Percentiles rank a stretch among this genome's conserved stretches.
Evolutionary conservation across 2,329 filamentous ascomycete species (phyloP).

Genomic region (Cladorrhinum sp.): DNA sequence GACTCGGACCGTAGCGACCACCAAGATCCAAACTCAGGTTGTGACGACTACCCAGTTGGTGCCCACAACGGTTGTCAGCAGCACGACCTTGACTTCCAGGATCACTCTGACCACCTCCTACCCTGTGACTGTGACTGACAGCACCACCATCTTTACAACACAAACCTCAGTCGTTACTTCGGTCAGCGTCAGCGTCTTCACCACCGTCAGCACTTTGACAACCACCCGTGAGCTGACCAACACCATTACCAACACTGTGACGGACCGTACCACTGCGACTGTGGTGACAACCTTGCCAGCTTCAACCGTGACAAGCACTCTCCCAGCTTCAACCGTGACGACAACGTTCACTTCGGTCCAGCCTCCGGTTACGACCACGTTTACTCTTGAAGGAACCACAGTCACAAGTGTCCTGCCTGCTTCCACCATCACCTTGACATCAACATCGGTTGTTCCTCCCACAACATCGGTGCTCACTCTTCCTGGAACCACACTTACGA

Average conservation of each 20-base stretch:
- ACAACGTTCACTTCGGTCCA: conserved; percentile 23
- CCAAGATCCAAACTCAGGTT: conserved; percentile 9
- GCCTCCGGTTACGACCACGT: conserved; percentile 28
- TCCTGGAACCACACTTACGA: conserved; percentile 28
- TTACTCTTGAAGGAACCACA: conserved; percentile 24
- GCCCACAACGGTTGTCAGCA: conserved; percentile 19
- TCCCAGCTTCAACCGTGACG: conserved; percentile 21
- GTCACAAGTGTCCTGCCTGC: conserved; percentile 26
- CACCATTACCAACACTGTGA: conserved; percentile 16
- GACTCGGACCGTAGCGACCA: conserved; percentile 11
- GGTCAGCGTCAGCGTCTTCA: conserved; percentile 15
- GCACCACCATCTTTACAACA: conserved; percentile 27
- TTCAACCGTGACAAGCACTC: conserved; percentile 12
- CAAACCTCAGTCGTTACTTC: conserved; percentile 20
- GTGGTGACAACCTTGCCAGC: conserved; percentile 10
- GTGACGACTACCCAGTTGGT: conserved; percentile 17
- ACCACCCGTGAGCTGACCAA: conserved; percentile 6
- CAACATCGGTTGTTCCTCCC: conserved; percentile 21
- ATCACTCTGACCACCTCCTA: conserved; percentile 22
- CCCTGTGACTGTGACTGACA: conserved; percentile 24
- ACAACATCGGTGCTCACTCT: conserved; percentile 13
- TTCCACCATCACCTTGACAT: conserved; percentile 25
- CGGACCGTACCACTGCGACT: conserved; percentile 14
- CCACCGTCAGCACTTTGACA: conserved; percentile 10
- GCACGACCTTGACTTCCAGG: conserved; percentile 13